Conservation (phyloP, 257 asterid genomes). For the Mentha longifolia region DNA sequence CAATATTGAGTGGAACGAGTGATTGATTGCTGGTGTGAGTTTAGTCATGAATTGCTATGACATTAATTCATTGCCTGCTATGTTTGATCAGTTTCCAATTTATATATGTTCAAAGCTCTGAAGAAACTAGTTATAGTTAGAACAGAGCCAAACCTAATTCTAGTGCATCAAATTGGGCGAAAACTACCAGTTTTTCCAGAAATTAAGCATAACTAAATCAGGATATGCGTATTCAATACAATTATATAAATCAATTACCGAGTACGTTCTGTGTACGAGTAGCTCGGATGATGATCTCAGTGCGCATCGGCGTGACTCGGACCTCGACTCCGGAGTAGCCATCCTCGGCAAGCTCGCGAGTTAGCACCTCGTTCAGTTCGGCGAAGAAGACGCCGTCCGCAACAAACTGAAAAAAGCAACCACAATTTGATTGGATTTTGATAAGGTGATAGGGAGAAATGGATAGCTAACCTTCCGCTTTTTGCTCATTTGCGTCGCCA, state of each 20-base stretch:
- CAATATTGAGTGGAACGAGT: too few relatives aligned
- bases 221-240: neutral
- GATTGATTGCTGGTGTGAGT: too few relatives aligned
- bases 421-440: neutral
- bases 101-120: too few relatives aligned
- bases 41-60: too few relatives aligned
- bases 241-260: conserved; percentile 38
- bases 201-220: too few relatives aligned
- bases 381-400: conserved; percentile 66
- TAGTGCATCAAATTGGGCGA: too few relatives aligned
- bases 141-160: neutral
- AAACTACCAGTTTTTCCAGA: too few relatives aligned
- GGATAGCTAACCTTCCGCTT: conserved; percentile 38
- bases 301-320: conserved; percentile 65
- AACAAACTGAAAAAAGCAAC: conserved; percentile 41
- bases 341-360: conserved; percentile 67
- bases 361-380: conserved; percentile 59
- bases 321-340: conserved; percentile 72
- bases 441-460: neutral
- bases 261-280: conserved; percentile 68
- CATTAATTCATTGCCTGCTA: too few relatives aligned
- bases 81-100: too few relatives aligned
- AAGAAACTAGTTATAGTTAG: too few relatives aligned
- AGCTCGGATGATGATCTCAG: conserved; percentile 65
- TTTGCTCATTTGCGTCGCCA: conserved; percentile 50